Base-by-base conservation (phyloP, 2,329 filamentous ascomycete species). In the Alternaria tenuissima region DNA sequence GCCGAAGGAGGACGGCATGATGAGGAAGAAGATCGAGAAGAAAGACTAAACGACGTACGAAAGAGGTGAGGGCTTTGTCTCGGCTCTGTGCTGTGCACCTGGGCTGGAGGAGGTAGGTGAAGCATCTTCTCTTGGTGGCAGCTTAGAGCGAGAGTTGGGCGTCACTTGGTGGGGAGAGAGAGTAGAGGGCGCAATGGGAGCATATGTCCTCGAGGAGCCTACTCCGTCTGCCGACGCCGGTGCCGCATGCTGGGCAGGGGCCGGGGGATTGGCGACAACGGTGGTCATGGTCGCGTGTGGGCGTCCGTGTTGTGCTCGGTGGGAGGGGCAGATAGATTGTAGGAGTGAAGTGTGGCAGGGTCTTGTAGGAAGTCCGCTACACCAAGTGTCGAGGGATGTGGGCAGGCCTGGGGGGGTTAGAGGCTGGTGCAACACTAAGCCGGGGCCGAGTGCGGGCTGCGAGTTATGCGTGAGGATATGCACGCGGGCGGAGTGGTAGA, bases 61-160 rank as follows among this genome's bases (percentile, higher is more conserved):
- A 71, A 80, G 82, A 65, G 83, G 84, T 64, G 83, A 85, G 62
- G 78, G 82, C 81, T 86, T 86, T 76, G 84, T 82, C 76, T 79
- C 84, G 68, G 57, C 80, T 74, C 77, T 68, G 65, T 66, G 74
- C 66, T 70, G 76, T 60, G 71, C 61, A 66, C 74, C 75, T 69
- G 73, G 68, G 68, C 74, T 77, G 69, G 75, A 75, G 67, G 72
- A 75, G 68, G 75, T 78, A 74, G 76, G 76, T 76, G 76, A 78
- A 77, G 74, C 75, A 75, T 78, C 74, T 63, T 78, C 73, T 66
- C 55, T 62, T 54, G 70, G 69, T 56, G 71, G 70, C 64, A 76
- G 69, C 57, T 70, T 71, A 28, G 77, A 74, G 58, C 78, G 76
- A 69, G 77, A 74, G 68, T 56, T 73, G 66, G 75, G 74, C 65